Evolutionary conservation across 176 grass and related monocot species (phyloP), one percentile per base, ranked within the genome.

Genomic region (Oryza australiensis): DNA sequence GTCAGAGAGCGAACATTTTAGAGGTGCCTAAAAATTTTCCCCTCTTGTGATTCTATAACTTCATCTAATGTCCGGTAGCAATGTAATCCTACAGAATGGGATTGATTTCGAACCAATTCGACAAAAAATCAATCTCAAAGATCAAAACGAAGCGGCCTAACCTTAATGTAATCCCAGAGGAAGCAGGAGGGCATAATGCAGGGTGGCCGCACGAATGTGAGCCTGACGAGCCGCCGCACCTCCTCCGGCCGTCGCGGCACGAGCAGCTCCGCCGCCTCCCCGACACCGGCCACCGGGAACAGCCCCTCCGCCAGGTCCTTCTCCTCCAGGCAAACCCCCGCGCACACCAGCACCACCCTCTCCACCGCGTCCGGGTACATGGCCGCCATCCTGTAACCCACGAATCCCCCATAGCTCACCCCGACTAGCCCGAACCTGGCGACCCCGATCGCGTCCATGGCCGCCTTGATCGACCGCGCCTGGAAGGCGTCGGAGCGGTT

Each of bases 251-350:
- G 88, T 15, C 80, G 88, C 12, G 96, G 96, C 32, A 99, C 88
- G 22, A 99, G 87, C 70, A 95, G 74, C 42, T 66, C 85, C 0
- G 91, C 89, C 12, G 93, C 96, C 11, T 94, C 90, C 3, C 26
- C 72, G 51, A 95, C 80, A 1, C 63, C 42, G 9, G 82, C 60
- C 5, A 99, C 96, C 26, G 90, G 90, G 74, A 99, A 99, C 12
- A 99, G 79, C 20, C 93, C 96, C 23, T 68, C 48, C 0, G 80
- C 85, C 11, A 99, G 88, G 84, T 99, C 96, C 53, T 82, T 76
- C 73, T 95, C 96, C 93, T 99, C 90, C 16, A 99, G 85, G 82
- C 95, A 98, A 45, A 98, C 92, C 12, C 95, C 95, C 1, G 95
- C 77, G 78, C 88, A 91, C n/a, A 92, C 77, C 70, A 98, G 28